phyloP scores from a whole-genome alignment of 176 grass and related monocot genomes.

The Phoenix dactylifera region DNA sequence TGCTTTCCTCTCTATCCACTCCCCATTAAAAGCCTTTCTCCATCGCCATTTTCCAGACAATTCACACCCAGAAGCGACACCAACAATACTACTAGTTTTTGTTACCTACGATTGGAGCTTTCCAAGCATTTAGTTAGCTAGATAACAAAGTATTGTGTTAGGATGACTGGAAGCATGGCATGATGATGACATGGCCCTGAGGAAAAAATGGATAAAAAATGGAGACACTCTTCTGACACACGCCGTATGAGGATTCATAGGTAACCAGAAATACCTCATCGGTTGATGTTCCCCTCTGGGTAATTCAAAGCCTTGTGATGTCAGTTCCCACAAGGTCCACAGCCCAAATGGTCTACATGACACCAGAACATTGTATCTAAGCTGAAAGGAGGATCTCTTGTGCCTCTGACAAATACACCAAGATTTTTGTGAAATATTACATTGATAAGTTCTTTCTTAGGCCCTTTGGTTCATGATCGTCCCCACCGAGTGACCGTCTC shows the following conservation, averaged over 20 bases:
- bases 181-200: no score
- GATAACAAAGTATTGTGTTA: slow-evolving; percentile 2
- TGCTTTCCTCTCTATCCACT: neutral
- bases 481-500: no score
- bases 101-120: neutral
- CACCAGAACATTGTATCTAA: neutral
- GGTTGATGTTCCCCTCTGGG: slow-evolving; percentile 4
- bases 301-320: slow-evolving; percentile 7
- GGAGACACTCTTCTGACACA: neutral
- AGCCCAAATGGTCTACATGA: neutral
- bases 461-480: no score
- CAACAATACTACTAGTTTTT: no score
- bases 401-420: no score
- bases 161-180: neutral
- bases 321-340: neutral
- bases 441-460: no score
- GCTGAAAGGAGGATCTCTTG: neutral
- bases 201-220: no score
- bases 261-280: slow-evolving; percentile 7
- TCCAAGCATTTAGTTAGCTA: neutral
- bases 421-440: no score
- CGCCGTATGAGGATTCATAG: neutral
- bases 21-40: no score
- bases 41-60: no score
- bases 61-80: no score